A percentile compares a stretch with the other conserved stretches of the same genome.
Conservation (phyloP, 179 eudicot species). For the Pouteria campechiana region DNA sequence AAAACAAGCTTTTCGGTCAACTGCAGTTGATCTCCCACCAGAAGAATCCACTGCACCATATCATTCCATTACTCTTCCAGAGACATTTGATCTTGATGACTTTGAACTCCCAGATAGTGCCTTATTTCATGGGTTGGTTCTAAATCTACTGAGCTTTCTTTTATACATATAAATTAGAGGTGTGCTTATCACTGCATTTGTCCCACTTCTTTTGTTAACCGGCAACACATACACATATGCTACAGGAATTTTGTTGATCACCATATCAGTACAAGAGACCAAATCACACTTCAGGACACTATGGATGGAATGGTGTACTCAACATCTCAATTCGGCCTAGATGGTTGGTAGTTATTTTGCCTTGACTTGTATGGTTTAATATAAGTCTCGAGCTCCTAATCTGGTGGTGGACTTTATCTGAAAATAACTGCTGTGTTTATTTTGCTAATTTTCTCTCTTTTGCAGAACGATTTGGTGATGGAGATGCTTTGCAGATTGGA, state of each 20-base stretch:
- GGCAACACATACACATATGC: too few relatives aligned
- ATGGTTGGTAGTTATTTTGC: slow-evolving; percentile 49
- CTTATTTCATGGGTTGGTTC: slow-evolving; percentile 52
- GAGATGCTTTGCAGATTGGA: slow-evolving; percentile 78
- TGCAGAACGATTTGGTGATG: slow-evolving; percentile 97
- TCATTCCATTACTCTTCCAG: slow-evolving; percentile 95
- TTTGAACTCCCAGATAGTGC: slow-evolving; percentile 91
- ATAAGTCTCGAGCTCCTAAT: too few relatives aligned
- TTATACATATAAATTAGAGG: too few relatives aligned
- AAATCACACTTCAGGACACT: slow-evolving; percentile 92
- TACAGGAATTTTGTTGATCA: slow-evolving; percentile 89
- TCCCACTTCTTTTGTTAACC: too few relatives aligned
- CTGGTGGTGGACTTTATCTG: too few relatives aligned
- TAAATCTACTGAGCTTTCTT: background rate
- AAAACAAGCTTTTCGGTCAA: slow-evolving; percentile 95
- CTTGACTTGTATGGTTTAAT: too few relatives aligned
- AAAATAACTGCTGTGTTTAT: too few relatives aligned
- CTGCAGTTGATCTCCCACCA: slow-evolving; percentile 97
- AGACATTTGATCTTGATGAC: slow-evolving; percentile 98
- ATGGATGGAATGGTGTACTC: slow-evolving; percentile 78
- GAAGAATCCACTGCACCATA: slow-evolving; percentile 97
- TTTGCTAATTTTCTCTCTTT: slow-evolving; percentile 1
- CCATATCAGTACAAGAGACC: slow-evolving; percentile 94
- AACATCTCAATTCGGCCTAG: slow-evolving; percentile 79
- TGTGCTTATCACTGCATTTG: too few relatives aligned